Conservation (phyloP, 192 early-diverging fungal genomes). For the Coemansia sp. region DNA sequence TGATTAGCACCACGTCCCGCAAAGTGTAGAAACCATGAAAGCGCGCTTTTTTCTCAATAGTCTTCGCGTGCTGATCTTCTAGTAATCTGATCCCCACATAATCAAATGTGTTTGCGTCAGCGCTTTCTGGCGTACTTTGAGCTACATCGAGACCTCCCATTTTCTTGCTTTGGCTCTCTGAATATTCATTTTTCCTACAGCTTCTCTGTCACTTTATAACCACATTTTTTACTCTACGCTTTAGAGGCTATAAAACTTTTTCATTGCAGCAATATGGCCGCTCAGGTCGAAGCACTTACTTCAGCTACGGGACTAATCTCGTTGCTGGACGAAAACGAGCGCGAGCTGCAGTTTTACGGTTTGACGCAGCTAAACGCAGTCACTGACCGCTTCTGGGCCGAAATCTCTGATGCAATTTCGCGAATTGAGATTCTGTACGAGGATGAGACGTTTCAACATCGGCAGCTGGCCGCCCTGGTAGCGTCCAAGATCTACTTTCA, state of each 20-base stretch:
- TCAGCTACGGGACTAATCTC: constrained; percentile 80
- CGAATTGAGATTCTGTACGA: constrained; percentile 93
- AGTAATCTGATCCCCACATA: background rate
- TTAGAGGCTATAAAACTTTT: background rate
- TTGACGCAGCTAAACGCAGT: constrained; percentile 85
- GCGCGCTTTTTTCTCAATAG: background rate
- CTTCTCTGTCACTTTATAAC: background rate
- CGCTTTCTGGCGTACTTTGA: background rate
- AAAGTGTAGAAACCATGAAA: too few relatives aligned
- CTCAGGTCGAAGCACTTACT: constrained; percentile 36
- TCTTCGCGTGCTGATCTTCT: background rate
- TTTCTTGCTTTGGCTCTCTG: background rate
- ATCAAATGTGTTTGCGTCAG: constrained; percentile 11
- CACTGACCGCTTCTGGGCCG: constrained; percentile 96
- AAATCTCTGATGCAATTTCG: constrained; percentile 85
- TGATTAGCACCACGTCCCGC: background rate
- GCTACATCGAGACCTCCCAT: background rate
- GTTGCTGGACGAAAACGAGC: constrained; percentile 88
- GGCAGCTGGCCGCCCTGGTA: constrained; percentile 89
- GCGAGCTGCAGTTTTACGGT: constrained; percentile 90
- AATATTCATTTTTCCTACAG: constrained; percentile 5
- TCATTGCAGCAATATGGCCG: constrained; percentile 24
- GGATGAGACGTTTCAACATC: constrained; percentile 79
- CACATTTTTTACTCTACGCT: background rate
- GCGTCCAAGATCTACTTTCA: constrained; percentile 99